A percentile compares a stretch with the other conserved stretches of the same genome.
These are phyloP conservation scores for Trifolium subterraneum DNA, from an alignment of 306 rosid genomes.

Conservation along the genomic window DNA sequence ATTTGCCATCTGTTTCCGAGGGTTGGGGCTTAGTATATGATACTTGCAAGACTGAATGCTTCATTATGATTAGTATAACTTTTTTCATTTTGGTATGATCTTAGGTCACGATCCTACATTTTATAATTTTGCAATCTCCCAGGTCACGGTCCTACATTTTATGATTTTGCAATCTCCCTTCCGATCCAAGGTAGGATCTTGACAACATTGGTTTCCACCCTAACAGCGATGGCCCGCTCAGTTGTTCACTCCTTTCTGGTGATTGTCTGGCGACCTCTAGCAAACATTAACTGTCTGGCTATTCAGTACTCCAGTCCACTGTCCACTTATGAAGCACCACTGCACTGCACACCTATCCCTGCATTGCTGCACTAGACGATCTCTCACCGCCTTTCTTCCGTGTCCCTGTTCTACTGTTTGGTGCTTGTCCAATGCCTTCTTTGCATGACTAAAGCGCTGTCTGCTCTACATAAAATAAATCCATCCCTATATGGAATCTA, in stretches of 20 bases:
- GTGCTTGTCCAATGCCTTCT: neutral
- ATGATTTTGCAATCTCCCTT: conserved; percentile 9
- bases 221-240: neutral
- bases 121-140: conserved; percentile 4
- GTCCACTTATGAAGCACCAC: neutral
- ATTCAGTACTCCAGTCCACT: conserved; percentile 5
- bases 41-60: too few species aligned
- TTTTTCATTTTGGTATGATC: neutral
- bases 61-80: neutral
- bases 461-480: neutral
- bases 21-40: too few species aligned
- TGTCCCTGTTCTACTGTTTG: neutral
- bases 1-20: too few species aligned
- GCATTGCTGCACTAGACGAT: neutral
- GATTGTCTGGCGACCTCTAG: neutral
- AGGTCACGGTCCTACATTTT: neutral
- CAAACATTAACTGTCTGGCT: neutral
- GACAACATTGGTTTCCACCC: neutral
- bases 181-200: conserved; percentile 1
- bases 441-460: neutral
- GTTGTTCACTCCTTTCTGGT: neutral
- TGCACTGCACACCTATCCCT: neutral
- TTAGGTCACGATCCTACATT: neutral
- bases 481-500: conserved; percentile 3
- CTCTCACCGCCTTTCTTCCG: neutral